Evolutionary conservation across 139 green algal genomes (phyloP), one percentile per base, ranked within the genome.

Genomic region (Haematococcus sp.): DNA sequence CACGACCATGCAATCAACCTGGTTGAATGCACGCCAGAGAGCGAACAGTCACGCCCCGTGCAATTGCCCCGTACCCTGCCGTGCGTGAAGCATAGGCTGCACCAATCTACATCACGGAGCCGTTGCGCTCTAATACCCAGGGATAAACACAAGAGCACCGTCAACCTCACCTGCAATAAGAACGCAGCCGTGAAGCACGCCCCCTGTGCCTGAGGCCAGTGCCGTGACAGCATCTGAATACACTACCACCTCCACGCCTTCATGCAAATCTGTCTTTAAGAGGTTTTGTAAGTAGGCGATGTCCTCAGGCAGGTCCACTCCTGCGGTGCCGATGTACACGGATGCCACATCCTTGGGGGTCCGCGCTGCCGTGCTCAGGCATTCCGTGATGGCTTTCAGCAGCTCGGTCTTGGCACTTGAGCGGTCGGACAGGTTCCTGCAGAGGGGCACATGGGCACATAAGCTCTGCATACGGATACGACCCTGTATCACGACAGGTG

Each of bases 241-340:
- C 23, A 60, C 23, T n/a, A 60, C 17, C 23, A 31, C 20, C 17
- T 28, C 23, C 52, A 31, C 22, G 52, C 22, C 52, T 28, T 60
- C 22, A 28, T 25, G 52, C 22, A 60, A n/a, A 16, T 60, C 20
- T 25, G 22, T 60, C 22, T 28, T 60, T n/a, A 31, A n/a, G 23
- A 60, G 5, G 52, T 28, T 60, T n/a, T 60, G 22, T 4, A 60
- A 27, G 52, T 28, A 31, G 52, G 22, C n/a, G 31, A 34, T 63
- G 20, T 73, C 49, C 28, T 73, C 68, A 19, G 49, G 49, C 30
- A 64, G 32, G 68, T 73, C 68, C 28, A 54, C 68, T 1, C 30
- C 49, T 19, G 68, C 61, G 22, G 68, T 73, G 20, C 68, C 68
- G 17, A 73, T 64, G 68, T 46, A 73, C 4, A 73, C 28, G 15